A percentile compares a stretch with the other conserved stretches of the same genome.
Evolutionary conservation across 495 filamentous ascomycete genomes (phyloP).

Genomic region (Lindgomyces ingoldianus): DNA sequence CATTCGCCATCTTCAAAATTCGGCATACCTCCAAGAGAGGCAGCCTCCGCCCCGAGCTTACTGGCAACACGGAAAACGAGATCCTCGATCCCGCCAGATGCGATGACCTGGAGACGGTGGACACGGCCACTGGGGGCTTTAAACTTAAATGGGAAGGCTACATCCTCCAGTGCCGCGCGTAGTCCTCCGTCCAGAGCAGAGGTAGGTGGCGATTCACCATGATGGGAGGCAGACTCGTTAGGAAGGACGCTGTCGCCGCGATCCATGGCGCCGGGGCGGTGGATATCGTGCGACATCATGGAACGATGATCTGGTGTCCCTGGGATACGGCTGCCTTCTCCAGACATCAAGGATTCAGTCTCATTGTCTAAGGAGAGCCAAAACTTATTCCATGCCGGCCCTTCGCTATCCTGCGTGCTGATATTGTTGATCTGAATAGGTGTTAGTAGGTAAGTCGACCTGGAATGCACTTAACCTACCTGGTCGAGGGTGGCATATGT

Average conservation of each 20-base stretch:
- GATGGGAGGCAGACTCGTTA: conserved; percentile 90
- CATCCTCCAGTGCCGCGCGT: conserved; percentile 60
- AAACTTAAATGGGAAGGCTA: conserved; percentile 97
- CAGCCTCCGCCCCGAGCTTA: conserved; percentile 86
- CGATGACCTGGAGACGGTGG: conserved; percentile 83
- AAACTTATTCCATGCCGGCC: conserved; percentile 99
- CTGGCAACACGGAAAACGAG: conserved; percentile 76
- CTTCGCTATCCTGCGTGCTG: conserved; percentile 80
- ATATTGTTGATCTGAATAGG: conserved; percentile 68
- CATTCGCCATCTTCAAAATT: conserved; percentile 74
- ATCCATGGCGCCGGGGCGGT: conserved; percentile 58
- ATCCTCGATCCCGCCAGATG: conserved; percentile 76
- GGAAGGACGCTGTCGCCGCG: conserved; percentile 82
- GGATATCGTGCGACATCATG: conserved; percentile 74
- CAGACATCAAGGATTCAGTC: conserved; percentile 94
- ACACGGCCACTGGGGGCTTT: conserved; percentile 96
- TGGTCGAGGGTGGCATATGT: conserved; percentile 98
- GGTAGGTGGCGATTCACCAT: conserved; percentile 77
- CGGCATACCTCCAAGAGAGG: conserved; percentile 80
- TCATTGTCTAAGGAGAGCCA: conserved; percentile 97
- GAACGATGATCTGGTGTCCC: conserved; percentile 66
- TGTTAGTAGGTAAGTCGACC: conserved; percentile 15
- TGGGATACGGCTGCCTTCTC: conserved; percentile 65
- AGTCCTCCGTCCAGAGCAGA: conserved; percentile 57
- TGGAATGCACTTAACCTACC: conserved; percentile 54